Evolutionary conservation across 768 basidiomycete genomes (phyloP).

Genomic region (Hericium coralloides): DNA sequence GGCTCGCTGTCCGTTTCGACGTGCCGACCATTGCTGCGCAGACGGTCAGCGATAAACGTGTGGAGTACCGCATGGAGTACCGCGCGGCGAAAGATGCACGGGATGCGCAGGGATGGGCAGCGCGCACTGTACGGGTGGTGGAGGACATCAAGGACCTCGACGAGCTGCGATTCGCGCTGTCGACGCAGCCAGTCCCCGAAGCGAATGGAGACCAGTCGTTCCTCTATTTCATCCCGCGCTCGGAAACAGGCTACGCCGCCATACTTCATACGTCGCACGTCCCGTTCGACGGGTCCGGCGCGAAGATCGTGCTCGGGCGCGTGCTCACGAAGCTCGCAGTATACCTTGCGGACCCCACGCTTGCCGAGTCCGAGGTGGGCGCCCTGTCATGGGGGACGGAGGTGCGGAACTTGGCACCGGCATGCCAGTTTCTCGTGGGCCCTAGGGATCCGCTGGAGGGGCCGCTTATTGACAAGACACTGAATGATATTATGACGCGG

Average conservation of each 20-base stretch:
- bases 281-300: constrained; percentile 18
- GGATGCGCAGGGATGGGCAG: constrained; percentile 15
- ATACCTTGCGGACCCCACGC: too few relatives aligned
- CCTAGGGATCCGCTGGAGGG: too few relatives aligned
- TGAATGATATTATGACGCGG: too few relatives aligned
- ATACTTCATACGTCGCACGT: constrained; percentile 18
- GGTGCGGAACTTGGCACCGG: constrained; percentile 15
- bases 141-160: constrained; percentile 12
- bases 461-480: too few relatives aligned
- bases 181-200: constrained; percentile 12
- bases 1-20: too few relatives aligned
- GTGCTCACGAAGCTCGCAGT: constrained; percentile 8
- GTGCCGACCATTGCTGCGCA: too few relatives aligned
- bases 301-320: constrained; percentile 14
- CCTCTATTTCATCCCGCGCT: constrained; percentile 13
- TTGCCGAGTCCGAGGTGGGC: not conserved
- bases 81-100: constrained; percentile 1
- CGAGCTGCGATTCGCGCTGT: constrained; percentile 7
- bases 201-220: constrained; percentile 16
- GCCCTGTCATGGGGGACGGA: constrained; percentile 15
- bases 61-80: constrained; percentile 7
- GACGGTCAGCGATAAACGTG: too few relatives aligned
- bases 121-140: constrained; percentile 12
- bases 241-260: constrained; percentile 11
- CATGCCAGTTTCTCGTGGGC: constrained; percentile 1